Base-by-base conservation (phyloP, 805 yeast genomes). In the Ogataea saltuana region DNA sequence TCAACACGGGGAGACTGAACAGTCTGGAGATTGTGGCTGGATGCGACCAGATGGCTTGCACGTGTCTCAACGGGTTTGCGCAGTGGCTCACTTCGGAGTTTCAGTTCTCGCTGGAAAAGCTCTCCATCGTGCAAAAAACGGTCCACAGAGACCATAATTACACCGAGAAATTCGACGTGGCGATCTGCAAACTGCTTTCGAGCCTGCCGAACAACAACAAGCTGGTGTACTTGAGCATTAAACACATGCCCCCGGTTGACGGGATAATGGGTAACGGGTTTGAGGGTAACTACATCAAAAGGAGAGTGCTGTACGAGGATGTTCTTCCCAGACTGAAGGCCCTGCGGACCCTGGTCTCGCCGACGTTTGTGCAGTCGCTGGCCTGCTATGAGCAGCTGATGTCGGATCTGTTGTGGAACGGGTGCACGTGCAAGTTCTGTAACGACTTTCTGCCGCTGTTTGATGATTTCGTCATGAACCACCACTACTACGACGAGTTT, bases 321-420 rank as follows among this genome's bases (percentile, higher is more conserved):
- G 63, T 73, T 0, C 56, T 83, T 4, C 85, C 86, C 0, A 54
- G 67, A 12, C 50, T 78, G 21, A 53, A 53, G 11, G 54, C 65
- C 2, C 64, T 79, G 32, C 63, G 74, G 35, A 67, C 68, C 1
- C 56, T 85, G 11, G 63, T 76, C 4, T 70, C 81, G 0, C 88
- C 90, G 2, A 78, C 79, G 4, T 68, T 83, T 41, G 59, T 85
- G 49, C 78, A 80, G 44, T 65, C 81, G 0, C 64, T 82, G 16
- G 69, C 88, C 0, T 77, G 87, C 48, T 85, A 84, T 58, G 95
- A 85, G 50, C 82, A 81, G 43, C 59, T 82, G 6, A 79, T 81
- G 57, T 83, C 87, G 34, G 85, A 82, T 48, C 50, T 85, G 39
- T 60, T 85, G 18, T 85, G 91, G 90, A 85, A 84, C 56, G 91